Percentiles rank a stretch among this genome's conserved stretches.
Conservation (phyloP, 2,329 filamentous ascomycete genomes). For the Colletotrichum viniferum region DNA sequence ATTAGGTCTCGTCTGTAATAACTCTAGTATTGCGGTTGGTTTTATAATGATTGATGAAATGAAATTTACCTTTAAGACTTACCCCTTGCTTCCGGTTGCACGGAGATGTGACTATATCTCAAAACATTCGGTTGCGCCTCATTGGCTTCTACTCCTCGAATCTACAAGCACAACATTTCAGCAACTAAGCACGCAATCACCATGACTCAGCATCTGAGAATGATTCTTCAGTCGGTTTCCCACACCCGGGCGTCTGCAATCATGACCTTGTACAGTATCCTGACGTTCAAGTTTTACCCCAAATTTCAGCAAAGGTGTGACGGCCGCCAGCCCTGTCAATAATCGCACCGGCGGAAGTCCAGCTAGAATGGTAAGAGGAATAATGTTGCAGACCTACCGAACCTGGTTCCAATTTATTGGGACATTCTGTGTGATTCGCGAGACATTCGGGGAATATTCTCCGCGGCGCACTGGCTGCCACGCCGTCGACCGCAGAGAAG, state of each 20-base stretch:
- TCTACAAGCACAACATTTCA: background rate
- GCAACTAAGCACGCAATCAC: background rate
- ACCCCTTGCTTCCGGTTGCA: no score
- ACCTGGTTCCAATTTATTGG: slow-evolving; percentile 24
- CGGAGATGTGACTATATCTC: no score
- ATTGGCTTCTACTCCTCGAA: background rate
- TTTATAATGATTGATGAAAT: background rate
- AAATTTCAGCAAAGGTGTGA: slow-evolving; percentile 49
- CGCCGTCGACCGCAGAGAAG: slow-evolving; percentile 47
- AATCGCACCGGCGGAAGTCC: slow-evolving; percentile 48
- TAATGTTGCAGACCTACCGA: slow-evolving; percentile 46
- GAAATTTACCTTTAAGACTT: no score
- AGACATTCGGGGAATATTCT: slow-evolving; percentile 38
- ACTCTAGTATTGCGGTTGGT: background rate
- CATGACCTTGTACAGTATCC: slow-evolving; percentile 34
- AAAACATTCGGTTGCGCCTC: background rate
- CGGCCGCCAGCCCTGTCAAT: slow-evolving; percentile 40
- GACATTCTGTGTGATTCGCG: no score
- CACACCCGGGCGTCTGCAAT: slow-evolving; percentile 33
- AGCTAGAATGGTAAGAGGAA: slow-evolving; percentile 44
- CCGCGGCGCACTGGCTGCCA: slow-evolving; percentile 44
- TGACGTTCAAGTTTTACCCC: slow-evolving; percentile 39
- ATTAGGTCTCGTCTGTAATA: background rate
- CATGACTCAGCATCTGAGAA: slow-evolving; percentile 33
- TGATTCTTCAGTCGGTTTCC: slow-evolving; percentile 36